Base-by-base conservation (phyloP, 306 rosid genomes). In the Chamaecrista fasciculata region DNA sequence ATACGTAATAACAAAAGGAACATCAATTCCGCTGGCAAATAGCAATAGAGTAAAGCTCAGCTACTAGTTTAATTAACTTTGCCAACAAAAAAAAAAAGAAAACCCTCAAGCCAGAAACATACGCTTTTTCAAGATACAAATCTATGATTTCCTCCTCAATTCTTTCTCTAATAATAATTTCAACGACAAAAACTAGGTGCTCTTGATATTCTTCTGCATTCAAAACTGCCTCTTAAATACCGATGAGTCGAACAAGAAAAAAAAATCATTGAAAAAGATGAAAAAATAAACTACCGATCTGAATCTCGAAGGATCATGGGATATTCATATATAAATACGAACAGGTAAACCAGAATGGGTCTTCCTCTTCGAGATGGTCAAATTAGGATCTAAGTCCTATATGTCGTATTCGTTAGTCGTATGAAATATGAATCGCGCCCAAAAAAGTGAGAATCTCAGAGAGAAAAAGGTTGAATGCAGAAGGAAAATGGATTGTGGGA, bases 221-320 rank as follows among this genome's bases (percentile, higher is more conserved):
- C 67, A 0, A 43, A 44, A 52, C 34, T 21, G 66, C 71, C 50
- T 59, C 34, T 9, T 19, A 53, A 14, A 52, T 57, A 3, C 24
- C 40, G 15, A 57, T 19, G 24, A 57, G 42, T 31, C 15, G 24
- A 31, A 57, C 24, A 36, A 57, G 19, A 36, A 15, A 31, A 57
- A 36, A 20, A 15, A n/a, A 2, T 6, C 16, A 8, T 15, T 8
- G n/a, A 1, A 20, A 7, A 36, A 56, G 28, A 28, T 9, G 4
- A 40, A 40, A 2, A 31, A n/a, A n/a, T 29, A 5, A 57, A 50
- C 24, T 29, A 73, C 80, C 82, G 73, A 69, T 62, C 16, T 15
- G 48, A 71, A 58, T 70, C 18, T 18, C 24, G n/a, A 28, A 74
- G 57, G 43, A 65, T 16, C 28, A 29, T 65, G 24, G 24, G 16